Evolutionary conservation across 2,329 filamentous ascomycete species (phyloP), one percentile per base, ranked within the genome.

Genomic region (Stenocarpella maydis): DNA sequence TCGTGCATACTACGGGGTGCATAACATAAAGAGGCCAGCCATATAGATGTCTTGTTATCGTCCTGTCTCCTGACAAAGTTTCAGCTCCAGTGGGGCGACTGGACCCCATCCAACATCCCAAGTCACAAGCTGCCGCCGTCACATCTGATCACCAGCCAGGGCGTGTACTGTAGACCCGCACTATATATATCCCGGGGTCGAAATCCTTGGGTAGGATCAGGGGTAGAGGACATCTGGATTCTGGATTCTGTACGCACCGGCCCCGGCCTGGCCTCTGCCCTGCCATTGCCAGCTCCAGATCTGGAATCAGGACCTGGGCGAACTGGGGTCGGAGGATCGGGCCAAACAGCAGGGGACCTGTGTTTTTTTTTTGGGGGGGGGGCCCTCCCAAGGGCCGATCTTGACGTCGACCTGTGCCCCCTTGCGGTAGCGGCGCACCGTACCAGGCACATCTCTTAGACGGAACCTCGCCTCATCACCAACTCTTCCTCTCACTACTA

Each of bases 351-450:
- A 37, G 34, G 43, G 41, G 58, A 9, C 58, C 58, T 63, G 43
- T 49, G 34, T 63, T 61, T 37, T 49, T 34, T 37, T 49, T 31
- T 63, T 41, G 26, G 53, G 21, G 41, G 54, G 37, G 43, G 26
- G 49, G 43, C 58, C 58, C 58, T 49, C 58, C 58, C 58, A 26
- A 37, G 49, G 41, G 55, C 41, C 28, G 43, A 63, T 63, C 58
- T 63, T 63, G 58, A 63, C 58, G 58, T 63, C 58, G 58, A 63
- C 58, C 58, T 61, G n/a, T n/a, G 58, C 58, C 58, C 58, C 47
- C 58, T 31, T 24, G 41, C n/a, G n/a, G n/a, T n/a, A n/a, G 34
- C 21, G 41, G 43, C 58, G 43, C 58, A 63, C 58, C 49, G 49
- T 47, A 63, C n/a, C 41, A 63, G 43, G 58, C 58, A 37, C 43